Percentiles rank a stretch among this genome's conserved stretches.
Evolutionary conservation across 2,329 filamentous ascomycete genomes (phyloP).

Genomic region (Corinectria fuckeliana): DNA sequence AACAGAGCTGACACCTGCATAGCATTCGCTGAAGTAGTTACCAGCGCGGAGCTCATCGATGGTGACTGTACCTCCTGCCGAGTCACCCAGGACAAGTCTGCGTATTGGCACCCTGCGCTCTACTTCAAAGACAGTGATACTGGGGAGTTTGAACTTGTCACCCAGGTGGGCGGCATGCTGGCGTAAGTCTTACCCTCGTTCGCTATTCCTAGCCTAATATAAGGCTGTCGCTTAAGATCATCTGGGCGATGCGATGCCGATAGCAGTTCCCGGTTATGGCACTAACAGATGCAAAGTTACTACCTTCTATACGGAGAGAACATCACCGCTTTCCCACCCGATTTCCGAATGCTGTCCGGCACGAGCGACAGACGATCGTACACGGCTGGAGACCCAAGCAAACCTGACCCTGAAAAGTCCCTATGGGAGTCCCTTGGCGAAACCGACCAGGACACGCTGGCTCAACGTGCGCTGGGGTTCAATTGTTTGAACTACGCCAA

Average conservation of each 20-base stretch:
- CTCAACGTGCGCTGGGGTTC: constrained; percentile 87
- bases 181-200: constrained; percentile 64
- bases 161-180: constrained; percentile 82
- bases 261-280: neutral
- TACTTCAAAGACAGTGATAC: constrained; percentile 75
- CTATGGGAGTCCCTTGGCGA: constrained; percentile 69
- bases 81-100: constrained; percentile 82
- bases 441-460: constrained; percentile 71
- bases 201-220: neutral
- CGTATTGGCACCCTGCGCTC: constrained; percentile 82
- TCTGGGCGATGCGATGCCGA: neutral
- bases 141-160: constrained; percentile 71
- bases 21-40: constrained; percentile 71
- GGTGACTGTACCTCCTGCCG: constrained; percentile 81
- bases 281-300: constrained; percentile 62
- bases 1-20: constrained; percentile 27
- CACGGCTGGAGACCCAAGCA: constrained; percentile 69
- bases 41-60: constrained; percentile 61
- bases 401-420: constrained; percentile 71
- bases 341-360: constrained; percentile 85
- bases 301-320: constrained; percentile 76
- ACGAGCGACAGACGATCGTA: constrained; percentile 72
- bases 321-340: constrained; percentile 75
- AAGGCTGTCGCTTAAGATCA: neutral
- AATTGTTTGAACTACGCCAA: constrained; percentile 88